Evolutionary conservation across 2,329 filamentous ascomycete species (phyloP), one percentile per base, ranked within the genome.

Genomic region (Dactylellina cionopaga): DNA sequence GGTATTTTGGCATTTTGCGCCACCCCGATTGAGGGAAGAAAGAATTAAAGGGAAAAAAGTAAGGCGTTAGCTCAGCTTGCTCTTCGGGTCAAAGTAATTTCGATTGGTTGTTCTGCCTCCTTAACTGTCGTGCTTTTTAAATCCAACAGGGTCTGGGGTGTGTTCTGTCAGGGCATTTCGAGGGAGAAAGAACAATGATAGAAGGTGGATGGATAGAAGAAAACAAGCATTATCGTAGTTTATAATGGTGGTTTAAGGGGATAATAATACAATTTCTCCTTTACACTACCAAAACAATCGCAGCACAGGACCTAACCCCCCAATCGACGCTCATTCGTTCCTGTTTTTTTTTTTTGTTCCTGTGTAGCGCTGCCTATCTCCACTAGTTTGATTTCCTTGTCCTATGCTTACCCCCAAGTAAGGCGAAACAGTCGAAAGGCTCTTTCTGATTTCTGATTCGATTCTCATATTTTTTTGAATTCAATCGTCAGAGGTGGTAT

Each of bases 71-170:
- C n/a, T 2, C 13, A 17, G 22, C 6, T 19, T 4, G 22, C 9
- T 31, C 43, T 47, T 31, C 35, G 49, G 56, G 37, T 56, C 56
- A 41, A 52, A 49, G 27, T 22, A 52, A 56, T 47, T 52, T 68
- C 63, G 33, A 59, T 70, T 60, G 55, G 52, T 52, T 55, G 27
- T 47, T 13, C 35, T 55, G 29, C 52, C 44, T 72, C 52, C 33
- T 72, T 64, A 60, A 63, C 68, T 55, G 29, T 54, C 54, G 68
- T 72, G 68, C 54, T 59, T 55, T 64, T 31, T 47, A n/a, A n/a
- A n/a, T 51, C 52, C 58, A 59, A 51, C 47, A 58, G 44, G 66
- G 66, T 62, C 43, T 31, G 43, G 56, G 65, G 56, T 56, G 43
- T 17, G 31, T 54, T 29, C 56, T 49, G 35, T 29, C 43, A 49